Base-by-base conservation (phyloP, 1,284 basidiomycete genomes). In the Ceratobasidium sp. region DNA sequence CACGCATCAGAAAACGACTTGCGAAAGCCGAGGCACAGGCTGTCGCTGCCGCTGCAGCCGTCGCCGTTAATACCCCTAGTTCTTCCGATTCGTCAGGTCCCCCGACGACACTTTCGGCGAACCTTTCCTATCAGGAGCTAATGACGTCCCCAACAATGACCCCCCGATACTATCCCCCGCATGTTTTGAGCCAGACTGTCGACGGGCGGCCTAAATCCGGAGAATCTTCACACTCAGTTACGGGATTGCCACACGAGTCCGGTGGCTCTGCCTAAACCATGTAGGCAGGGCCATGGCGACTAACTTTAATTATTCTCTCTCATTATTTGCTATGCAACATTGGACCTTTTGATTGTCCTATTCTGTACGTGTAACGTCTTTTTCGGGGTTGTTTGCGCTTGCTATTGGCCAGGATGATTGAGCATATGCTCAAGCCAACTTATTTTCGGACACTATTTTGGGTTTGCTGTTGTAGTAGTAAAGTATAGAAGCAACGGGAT, bases 21-120 rank as follows among this genome's bases (percentile, higher is more conserved):
- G 69, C 69, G 31, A 72, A 72, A 51, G 69, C 69, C n/a, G 69
- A 72, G 58, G 69, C 69, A 72, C 69, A 72, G 46, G 56, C 54
- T 39, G 69, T 37, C 1, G 37, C 34, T 5, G 61, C 69, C 2
- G 58, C 39, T 29, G 64, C 65, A 24, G 65, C 65, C 39, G 66
- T 41, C 24, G 48, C 49, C 31, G 34, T 24, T 27, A 59, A 27
- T 59, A 72, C 69, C 58, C 69, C 69, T 72, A 22, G 54, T 39
- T 61, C 69, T 48, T 72, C 69, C 6, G 58, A 46, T 49, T 61
- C 69, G 37, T 62, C 69, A 43, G 58, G 41, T 24, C 54, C 43
- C 56, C 31, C 58, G 19, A n/a, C 56, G 27, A 51, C 69, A n/a
- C 54, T 59, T 43, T 41, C 58, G 41, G 9, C 41, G 31, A 71